Conservation (phyloP, 768 basidiomycete species). For the Tulasnella sp. region DNA sequence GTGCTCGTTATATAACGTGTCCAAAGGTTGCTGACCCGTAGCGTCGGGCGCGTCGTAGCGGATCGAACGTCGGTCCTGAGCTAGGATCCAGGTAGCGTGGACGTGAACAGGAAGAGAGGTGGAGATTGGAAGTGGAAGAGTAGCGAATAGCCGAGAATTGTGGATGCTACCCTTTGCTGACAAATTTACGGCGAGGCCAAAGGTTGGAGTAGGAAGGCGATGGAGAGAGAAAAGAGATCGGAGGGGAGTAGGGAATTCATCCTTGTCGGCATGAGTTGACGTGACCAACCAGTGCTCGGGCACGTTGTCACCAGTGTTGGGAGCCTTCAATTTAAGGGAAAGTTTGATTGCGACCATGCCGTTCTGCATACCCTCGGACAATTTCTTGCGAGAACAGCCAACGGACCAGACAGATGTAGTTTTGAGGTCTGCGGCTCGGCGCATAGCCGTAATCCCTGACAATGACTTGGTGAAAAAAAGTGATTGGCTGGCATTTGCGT, state of each 20-base stretch:
- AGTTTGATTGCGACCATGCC: not conserved
- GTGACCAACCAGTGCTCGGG: not conserved
- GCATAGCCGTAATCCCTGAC: not conserved
- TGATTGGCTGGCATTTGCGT: not conserved
- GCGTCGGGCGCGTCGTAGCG: too few species aligned
- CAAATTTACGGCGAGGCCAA: not conserved
- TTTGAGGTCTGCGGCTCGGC: not conserved
- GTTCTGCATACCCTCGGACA: not conserved
- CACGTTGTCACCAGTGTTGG: not conserved
- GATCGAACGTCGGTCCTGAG: too few species aligned
- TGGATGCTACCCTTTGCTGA: not conserved
- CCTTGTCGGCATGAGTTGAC: not conserved
- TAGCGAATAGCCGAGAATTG: slow-evolving; percentile 46
- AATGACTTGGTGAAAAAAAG: not conserved
- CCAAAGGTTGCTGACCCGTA: too few species aligned
- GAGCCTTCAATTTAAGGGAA: not conserved
- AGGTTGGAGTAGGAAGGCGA: slow-evolving; percentile 14
- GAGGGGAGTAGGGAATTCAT: not conserved
- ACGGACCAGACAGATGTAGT: not conserved
- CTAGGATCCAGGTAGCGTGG: too few species aligned
- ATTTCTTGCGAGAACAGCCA: not conserved
- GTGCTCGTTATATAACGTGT: too few species aligned
- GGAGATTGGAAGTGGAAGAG: slow-evolving; percentile 51
- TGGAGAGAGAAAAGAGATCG: not conserved
- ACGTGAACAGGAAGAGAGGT: too few species aligned